phyloP scores from a whole-genome alignment of 2,329 filamentous ascomycete genomes.

The Fusarium nisikadoi region DNA sequence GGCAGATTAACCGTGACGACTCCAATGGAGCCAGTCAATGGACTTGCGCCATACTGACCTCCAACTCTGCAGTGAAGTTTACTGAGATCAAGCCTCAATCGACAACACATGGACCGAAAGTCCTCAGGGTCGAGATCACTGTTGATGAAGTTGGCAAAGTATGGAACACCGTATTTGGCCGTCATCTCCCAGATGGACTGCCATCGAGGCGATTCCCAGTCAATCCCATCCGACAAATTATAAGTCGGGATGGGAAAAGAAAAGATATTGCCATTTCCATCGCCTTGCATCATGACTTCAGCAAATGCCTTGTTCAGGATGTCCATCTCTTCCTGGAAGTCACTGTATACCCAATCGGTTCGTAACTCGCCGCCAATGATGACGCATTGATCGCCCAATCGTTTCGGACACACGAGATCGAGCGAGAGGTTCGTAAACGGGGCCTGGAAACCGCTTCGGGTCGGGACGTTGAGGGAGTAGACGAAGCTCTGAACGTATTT shows the following conservation, averaged over 20 bases:
- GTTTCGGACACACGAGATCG: conserved; percentile 36
- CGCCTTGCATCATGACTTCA: conserved; percentile 41
- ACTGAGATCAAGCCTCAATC: conserved; percentile 37
- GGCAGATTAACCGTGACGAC: conserved; percentile 39
- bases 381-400: conserved; percentile 23
- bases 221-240: conserved; percentile 36
- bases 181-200: conserved; percentile 42
- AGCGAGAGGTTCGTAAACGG: conserved; percentile 41
- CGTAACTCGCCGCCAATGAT: conserved; percentile 34
- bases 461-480: conserved; percentile 43
- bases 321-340: conserved; percentile 43
- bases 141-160: conserved; percentile 43
- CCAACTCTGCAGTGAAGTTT: conserved; percentile 41
- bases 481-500: conserved; percentile 41
- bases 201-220: conserved; percentile 42
- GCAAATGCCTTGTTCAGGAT: conserved; percentile 41
- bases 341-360: conserved; percentile 31
- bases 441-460: conserved; percentile 40
- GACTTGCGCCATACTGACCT: conserved; percentile 38
- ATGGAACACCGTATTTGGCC: conserved; percentile 41
- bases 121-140: conserved; percentile 41
- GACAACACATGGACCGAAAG: conserved; percentile 42
- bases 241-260: conserved; percentile 42
- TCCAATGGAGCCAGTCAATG: conserved; percentile 34
- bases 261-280: conserved; percentile 41